Evolutionary conservation across 1,284 basidiomycete species (phyloP), one percentile per base, ranked within the genome.

Genomic region (Trichosporon faecale): DNA sequence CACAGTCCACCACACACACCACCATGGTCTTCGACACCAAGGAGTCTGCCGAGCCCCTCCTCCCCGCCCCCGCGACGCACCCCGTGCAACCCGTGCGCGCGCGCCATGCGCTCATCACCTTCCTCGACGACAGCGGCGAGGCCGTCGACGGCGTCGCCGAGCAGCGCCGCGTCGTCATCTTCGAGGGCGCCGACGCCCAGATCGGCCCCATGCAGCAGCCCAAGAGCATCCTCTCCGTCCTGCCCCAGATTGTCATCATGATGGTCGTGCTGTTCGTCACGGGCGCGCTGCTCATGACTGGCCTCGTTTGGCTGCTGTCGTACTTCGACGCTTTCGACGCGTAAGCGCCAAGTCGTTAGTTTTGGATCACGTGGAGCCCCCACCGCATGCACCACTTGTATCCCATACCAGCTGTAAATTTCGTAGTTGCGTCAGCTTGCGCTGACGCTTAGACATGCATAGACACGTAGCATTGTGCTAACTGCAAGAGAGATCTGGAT

Each of bases 261-360:
- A 52, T 52, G 49, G 49, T 52, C 49, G 49, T 52, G 49, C 49
- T 52, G 11, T 52, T 52, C 49, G 49, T 52, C 23, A 52, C 49
- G 2, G 49, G 49, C 49, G 49, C 49, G 21, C 21, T 21, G 6
- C 21, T 23, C 49, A 52, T 52, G 49, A 25, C 21, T 11, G 49
- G 49, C 23, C 49, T 52, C 49, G 23, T 52, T 9, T 52, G n/a
- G 21, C 49, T 52, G 9, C 49, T 52, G 3, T 52, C 23, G 8
- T 25, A 52, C 21, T 52, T 52, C 49, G 49, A 52, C 49, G 18
- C 21, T 11, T 52, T 52, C 49, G 49, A 52, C 49, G 49, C 23
- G 21, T 52, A 52, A 52, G 49, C 49, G n/a, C 49, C 7, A 7
- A 52, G n/a, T n/a, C 5, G 18, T 11, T 3, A 3, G n/a, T 2